phyloP scores from a whole-genome alignment of 441 rosid species.

The Populus hybrid region DNA sequence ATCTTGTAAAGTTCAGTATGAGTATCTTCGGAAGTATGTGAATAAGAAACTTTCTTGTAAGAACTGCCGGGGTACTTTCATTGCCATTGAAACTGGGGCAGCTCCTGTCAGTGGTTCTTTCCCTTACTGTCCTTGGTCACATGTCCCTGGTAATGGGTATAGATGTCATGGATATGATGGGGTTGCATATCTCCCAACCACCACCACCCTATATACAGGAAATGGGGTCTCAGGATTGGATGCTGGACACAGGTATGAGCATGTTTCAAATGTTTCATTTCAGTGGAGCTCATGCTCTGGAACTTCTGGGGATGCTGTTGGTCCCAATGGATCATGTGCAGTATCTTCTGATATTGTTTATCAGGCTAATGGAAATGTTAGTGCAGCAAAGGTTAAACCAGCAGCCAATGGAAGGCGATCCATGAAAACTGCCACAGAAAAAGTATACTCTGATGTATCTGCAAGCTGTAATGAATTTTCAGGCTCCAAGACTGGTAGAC shows the following conservation, averaged over 20 bases:
- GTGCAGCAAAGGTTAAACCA: constrained; percentile 38
- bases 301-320: constrained; percentile 51
- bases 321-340: constrained; percentile 51
- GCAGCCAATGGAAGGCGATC: constrained; percentile 52
- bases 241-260: constrained; percentile 74
- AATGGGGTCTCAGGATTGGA: constrained; percentile 64
- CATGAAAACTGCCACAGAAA: constrained; percentile 28
- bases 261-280: constrained; percentile 67
- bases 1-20: constrained; percentile 97
- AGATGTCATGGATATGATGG: constrained; percentile 76
- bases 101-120: constrained; percentile 86
- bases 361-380: constrained; percentile 53
- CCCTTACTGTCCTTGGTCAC: constrained; percentile 73
- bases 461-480: constrained; percentile 35
- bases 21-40: constrained; percentile 92
- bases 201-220: constrained; percentile 41
- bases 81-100: constrained; percentile 91
- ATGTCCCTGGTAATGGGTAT: constrained; percentile 59
- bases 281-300: constrained; percentile 72
- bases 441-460: constrained; percentile 29
- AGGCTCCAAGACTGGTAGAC: constrained; percentile 43
- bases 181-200: constrained; percentile 52
- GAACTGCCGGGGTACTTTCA: constrained; percentile 93
- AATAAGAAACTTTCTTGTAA: constrained; percentile 97
- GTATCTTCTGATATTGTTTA: constrained; percentile 46